Conservation (phyloP, 2,329 filamentous ascomycete genomes). For the Trichoderma cornu-damae region DNA sequence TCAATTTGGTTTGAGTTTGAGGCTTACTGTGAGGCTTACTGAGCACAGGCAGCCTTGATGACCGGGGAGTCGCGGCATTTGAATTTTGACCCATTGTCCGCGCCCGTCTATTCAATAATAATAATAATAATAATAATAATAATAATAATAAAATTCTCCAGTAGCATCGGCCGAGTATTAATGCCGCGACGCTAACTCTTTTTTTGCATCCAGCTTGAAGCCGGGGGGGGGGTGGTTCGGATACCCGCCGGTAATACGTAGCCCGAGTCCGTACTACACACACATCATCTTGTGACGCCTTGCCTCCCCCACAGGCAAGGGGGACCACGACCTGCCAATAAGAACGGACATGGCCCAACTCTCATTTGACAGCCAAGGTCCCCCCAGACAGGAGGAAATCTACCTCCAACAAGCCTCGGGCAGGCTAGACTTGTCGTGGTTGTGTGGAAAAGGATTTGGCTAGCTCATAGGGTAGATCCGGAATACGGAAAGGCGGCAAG, state of each 20-base stretch:
- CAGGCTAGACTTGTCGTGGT: background rate
- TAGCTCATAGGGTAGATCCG: background rate
- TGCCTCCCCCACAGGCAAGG: slow-evolving; percentile 4
- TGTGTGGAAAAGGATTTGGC: background rate
- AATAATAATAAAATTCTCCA: background rate
- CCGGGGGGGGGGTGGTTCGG: background rate
- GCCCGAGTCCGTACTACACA: background rate
- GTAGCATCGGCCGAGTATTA: slow-evolving; percentile 8
- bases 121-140: no score
- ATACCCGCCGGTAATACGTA: slow-evolving; percentile 7
- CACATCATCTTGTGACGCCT: slow-evolving; percentile 11
- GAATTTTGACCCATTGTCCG: background rate
- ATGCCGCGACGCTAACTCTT: slow-evolving; percentile 15
- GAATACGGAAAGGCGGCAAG: slow-evolving; percentile 7
- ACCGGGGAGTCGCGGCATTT: slow-evolving; percentile 16
- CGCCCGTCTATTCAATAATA: background rate
- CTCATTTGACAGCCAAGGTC: background rate
- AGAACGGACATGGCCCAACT: background rate
- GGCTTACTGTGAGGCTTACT: background rate
- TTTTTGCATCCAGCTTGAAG: background rate
- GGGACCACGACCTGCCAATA: background rate
- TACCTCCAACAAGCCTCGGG: background rate
- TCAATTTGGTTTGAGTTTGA: no score
- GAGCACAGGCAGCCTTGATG: background rate
- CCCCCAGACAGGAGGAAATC: background rate